phyloP scores from a whole-genome alignment of 495 filamentous ascomycete genomes.

The Hyaloscypha finlandica region DNA sequence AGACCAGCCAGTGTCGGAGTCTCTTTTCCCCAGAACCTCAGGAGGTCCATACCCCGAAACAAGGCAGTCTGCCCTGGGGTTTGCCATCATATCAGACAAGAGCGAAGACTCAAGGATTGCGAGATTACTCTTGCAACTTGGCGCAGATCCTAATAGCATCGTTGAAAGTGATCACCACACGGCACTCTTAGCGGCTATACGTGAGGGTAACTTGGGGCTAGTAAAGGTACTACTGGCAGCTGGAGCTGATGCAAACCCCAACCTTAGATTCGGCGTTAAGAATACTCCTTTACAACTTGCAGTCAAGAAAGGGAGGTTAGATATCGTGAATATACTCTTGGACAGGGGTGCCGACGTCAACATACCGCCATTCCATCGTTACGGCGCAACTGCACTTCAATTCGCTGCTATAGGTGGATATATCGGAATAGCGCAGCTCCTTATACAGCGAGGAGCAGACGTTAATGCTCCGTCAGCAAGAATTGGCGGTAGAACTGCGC shows the following conservation, averaged over 20 bases:
- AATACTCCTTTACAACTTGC: constrained; percentile 45
- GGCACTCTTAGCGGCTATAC: constrained; percentile 15
- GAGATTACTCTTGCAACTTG: constrained; percentile 4
- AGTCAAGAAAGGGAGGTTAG: constrained; percentile 45
- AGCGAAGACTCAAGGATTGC: constrained; percentile 7
- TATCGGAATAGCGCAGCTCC: constrained; percentile 26
- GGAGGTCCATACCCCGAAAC: neutral
- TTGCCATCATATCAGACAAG: constrained; percentile 12
- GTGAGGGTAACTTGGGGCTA: constrained; percentile 6
- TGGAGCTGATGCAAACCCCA: constrained; percentile 16
- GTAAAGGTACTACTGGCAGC: constrained; percentile 12
- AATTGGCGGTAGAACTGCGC: constrained; percentile 39
- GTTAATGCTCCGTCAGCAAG: constrained; percentile 34
- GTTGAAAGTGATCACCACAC: constrained; percentile 1
- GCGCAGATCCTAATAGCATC: constrained; percentile 19
- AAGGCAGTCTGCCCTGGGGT: constrained; percentile 12
- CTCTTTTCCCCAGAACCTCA: neutral
- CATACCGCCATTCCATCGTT: neutral
- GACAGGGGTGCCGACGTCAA: constrained; percentile 29
- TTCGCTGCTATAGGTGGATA: constrained; percentile 36
- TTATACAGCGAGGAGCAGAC: constrained; percentile 33
- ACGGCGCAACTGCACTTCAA: constrained; percentile 38
- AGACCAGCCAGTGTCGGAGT: neutral
- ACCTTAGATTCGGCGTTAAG: constrained; percentile 22
- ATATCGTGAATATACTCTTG: constrained; percentile 47